These are phyloP conservation scores for Haematococcus lacustris DNA, from an alignment of 139 green algal species.

Conservation along the genomic window DNA sequence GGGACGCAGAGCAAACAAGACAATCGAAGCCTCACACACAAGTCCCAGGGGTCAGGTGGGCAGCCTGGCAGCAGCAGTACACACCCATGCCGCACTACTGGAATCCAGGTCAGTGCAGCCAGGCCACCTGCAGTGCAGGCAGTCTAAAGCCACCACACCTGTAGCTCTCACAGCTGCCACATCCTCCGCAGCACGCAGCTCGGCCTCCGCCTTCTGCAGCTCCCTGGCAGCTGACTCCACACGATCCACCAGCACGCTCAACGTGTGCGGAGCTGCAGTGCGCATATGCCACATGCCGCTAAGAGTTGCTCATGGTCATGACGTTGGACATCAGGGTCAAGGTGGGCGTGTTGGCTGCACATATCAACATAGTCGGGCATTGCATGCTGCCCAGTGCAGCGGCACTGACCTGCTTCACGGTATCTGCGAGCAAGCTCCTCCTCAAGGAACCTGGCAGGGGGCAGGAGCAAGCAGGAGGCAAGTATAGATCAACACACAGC, in stretches of 20 bases:
- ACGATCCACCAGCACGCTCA: conserved; percentile 77
- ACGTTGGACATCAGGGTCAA: no score
- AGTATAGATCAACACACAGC: no score
- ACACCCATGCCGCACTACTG: background rate
- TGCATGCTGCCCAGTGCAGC: no score
- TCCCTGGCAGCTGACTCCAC: conserved; percentile 58
- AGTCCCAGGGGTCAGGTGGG: background rate
- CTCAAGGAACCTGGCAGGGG: conserved; percentile 70
- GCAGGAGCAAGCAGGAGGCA: background rate
- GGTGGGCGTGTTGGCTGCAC: no score
- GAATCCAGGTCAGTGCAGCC: background rate
- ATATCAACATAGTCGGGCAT: no score
- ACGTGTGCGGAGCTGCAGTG: conserved; percentile 71
- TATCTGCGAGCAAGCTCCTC: conserved; percentile 78
- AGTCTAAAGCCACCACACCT: conserved; percentile 18
- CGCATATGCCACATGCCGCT: no score
- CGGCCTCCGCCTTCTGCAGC: conserved; percentile 50
- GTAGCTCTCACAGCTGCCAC: conserved; percentile 56
- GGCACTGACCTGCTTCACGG: no score
- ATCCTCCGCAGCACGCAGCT: conserved; percentile 62
- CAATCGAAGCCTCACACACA: no score
- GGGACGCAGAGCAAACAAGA: background rate
- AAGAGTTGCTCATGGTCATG: no score
- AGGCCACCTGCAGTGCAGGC: background rate
- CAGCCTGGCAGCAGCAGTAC: background rate